Base-by-base conservation (phyloP, 495 filamentous ascomycete genomes). In the Penicillium pancosmium region DNA sequence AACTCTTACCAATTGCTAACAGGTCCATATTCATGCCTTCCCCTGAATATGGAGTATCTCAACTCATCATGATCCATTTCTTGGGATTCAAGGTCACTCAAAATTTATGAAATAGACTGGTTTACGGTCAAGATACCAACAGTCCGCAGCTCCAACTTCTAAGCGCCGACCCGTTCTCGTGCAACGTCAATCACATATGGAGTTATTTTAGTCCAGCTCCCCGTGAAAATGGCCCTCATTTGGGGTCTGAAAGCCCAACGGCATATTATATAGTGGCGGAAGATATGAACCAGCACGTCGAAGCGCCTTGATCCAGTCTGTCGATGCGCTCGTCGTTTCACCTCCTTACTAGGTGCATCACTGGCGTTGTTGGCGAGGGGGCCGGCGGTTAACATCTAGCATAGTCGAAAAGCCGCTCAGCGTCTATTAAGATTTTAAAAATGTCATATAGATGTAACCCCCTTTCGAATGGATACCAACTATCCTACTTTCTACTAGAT, bases 311-410 rank as follows among this genome's bases (percentile, higher is more conserved):
- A 27, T 11, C 11, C 23, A 9, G 19, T 23, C 41, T 5, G 21
- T 27, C 21, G 10, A 25, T n/a, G 19, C 31, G 6, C 23, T n/a
- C 46, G 46, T 48, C 46, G 46, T 48, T 48, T 48, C 46, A 48
- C 19, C 3, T 27, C 9, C 46, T 9, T n/a, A 19, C 9, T 48
- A 48, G 46, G 4, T 48, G 46, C 46, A 48, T 48, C 15, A 27
- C 15, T 48, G 46, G 46, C 4, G 46, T 48, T n/a, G 15, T 27
- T 48, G 46, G 46, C 9, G 19, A 48, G n/a, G 46, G 46, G 46
- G 46, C 46, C 46, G 11, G 46, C 46, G 46, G 46, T 27, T 48
- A 48, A 25, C 46, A 11, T 15, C 8, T 7, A 48, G 46, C 8
- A 25, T 25, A 27, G 7, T n/a, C 18, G 15, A 48, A 48, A 25